Conservation (phyloP, 306 rosid species). For the Begonia loranthoides region DNA sequence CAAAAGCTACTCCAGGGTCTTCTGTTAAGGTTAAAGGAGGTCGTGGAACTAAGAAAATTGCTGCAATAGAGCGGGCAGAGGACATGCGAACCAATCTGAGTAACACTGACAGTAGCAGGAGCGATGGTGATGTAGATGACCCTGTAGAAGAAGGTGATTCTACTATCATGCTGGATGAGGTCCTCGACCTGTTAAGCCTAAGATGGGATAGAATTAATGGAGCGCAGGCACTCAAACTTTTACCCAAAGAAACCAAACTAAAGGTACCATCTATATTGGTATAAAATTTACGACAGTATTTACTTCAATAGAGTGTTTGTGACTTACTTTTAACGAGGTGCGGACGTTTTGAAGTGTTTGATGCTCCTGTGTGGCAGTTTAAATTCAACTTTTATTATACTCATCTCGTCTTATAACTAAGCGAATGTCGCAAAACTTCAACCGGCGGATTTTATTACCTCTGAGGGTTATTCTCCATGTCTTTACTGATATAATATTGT, state of each 20-base stretch:
- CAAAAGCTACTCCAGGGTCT: constrained; percentile 37
- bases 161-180: constrained; percentile 75
- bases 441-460: no score
- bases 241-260: constrained; percentile 85
- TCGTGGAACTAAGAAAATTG: constrained; percentile 71
- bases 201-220: constrained; percentile 93
- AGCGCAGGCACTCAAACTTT: constrained; percentile 89
- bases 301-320: background rate
- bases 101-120: constrained; percentile 73
- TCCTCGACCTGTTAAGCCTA: constrained; percentile 79
- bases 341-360: no score
- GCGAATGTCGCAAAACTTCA: no score
- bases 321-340: no score
- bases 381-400: no score
- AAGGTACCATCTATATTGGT: constrained; percentile 44
- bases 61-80: constrained; percentile 90
- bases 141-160: constrained; percentile 47
- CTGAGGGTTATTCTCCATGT: no score
- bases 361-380: no score
- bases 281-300: background rate
- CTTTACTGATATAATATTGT: no score
- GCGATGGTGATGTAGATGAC: constrained; percentile 84
- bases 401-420: no score
- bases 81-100: constrained; percentile 49
- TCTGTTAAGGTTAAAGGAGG: constrained; percentile 44